Base-by-base conservation (phyloP, 441 rosid genomes). In the Populus hybrid region DNA sequence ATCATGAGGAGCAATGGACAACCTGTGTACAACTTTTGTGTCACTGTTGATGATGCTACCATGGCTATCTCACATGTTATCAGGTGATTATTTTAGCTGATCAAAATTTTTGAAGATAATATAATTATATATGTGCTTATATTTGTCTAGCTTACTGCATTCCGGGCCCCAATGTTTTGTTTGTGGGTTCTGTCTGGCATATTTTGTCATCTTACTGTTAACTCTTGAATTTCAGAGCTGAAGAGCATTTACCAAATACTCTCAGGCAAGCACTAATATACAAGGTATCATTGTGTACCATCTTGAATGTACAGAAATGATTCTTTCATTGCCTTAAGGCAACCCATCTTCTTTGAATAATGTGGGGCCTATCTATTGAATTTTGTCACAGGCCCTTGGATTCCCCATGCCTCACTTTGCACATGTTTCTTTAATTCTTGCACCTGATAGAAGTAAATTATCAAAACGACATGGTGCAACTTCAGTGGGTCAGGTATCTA, bases 1-100 rank as follows among this genome's bases (percentile, higher is more conserved):
- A 90, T 94, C 63, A 94, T 95, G 99, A 91, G 99, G 83, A 95
- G 99, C 90, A 95, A 94, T 56, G 98, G 98, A 61, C 97, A 91
- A 81, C 99, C 99, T 69, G 97, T 92, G 74, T 95, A 94, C 89
- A 95, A 94, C 85, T 95, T 92, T 78, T 94, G 97, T 84, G 99
- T 95, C 73, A 94, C 99, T 1, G 94, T 95, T 23, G 99, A 95
- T 89, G 99, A 95, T 87, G 94, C 99, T 76, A 88, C 95, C 82
- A 95, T 94, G 97, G 95, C 97, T 74, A 95, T 95, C 74, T 92
- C 98, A 68, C 97, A 94, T 88, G 97, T 94, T 80, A 91, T 95
- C 81, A 91, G 99, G 98, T 95, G 79, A 82, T 77, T 75, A 20
- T 24, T 72, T 24, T 75, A 14, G 59, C 69, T 56, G 45, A 53